These are phyloP conservation scores for Perilla frutescens DNA, from an alignment of 257 asterid species.

Conservation along the genomic window DNA sequence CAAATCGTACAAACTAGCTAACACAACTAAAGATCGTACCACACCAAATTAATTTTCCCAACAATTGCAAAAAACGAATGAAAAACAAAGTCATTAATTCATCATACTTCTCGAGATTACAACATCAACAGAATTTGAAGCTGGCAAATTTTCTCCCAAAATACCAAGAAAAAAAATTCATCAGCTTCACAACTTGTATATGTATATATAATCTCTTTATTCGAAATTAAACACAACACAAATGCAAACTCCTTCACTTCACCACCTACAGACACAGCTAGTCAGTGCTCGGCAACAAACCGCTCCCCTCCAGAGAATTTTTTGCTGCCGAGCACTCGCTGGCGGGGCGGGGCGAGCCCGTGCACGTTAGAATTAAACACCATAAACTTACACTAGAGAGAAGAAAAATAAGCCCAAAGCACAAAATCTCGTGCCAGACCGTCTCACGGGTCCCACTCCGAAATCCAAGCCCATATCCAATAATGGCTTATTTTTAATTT, in stretches of 20 bases:
- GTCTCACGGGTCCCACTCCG: no score
- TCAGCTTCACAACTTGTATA: conserved; percentile 57
- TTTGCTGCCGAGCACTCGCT: conserved; percentile 74
- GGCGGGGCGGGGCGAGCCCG: conserved; percentile 38
- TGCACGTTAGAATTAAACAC: background rate
- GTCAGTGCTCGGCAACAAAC: conserved; percentile 69
- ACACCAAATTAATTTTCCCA: no score
- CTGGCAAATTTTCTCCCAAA: conserved; percentile 62
- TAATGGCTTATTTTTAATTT: no score
- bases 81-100: background rate
- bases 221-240: conserved; percentile 22
- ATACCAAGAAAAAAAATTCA: conserved; percentile 53
- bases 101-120: conserved; percentile 21
- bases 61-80: background rate
- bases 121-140: conserved; percentile 49
- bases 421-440: background rate
- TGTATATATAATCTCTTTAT: conserved; percentile 32
- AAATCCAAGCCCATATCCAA: no score
- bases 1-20: no score
- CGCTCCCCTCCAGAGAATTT: conserved; percentile 45
- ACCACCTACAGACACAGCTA: conserved; percentile 35
- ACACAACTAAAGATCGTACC: no score
- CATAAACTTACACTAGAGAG: background rate
- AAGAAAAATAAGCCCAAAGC: background rate
- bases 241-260: conserved; percentile 24